Evolutionary conservation across 2,329 filamentous ascomycete genomes (phyloP).

Genomic region (Phialophora chinensis): DNA sequence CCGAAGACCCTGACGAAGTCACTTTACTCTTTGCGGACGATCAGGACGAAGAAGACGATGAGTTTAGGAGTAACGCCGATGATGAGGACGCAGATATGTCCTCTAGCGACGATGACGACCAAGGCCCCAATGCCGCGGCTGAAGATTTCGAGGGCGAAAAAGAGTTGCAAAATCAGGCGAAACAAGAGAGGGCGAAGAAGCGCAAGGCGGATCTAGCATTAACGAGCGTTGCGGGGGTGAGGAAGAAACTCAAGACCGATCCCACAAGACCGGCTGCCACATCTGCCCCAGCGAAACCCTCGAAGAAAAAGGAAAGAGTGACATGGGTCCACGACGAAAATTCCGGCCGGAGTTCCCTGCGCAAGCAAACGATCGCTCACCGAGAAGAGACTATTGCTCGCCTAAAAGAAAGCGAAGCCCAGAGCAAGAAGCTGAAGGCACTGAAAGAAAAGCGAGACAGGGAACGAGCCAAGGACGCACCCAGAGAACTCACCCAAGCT

Average conservation of each 20-base stretch:
- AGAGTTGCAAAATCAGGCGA: conserved; percentile 78
- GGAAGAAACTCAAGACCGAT: conserved; percentile 79
- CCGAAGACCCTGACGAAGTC: conserved; percentile 55
- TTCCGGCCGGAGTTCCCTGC: conserved; percentile 66
- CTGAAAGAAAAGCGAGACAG: conserved; percentile 67
- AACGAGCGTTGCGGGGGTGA: conserved; percentile 59
- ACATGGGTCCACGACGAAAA: conserved; percentile 71
- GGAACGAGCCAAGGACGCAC: conserved; percentile 73
- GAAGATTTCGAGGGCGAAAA: conserved; percentile 86
- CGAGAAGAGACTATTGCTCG: conserved; percentile 63
- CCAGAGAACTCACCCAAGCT: conserved; percentile 82
- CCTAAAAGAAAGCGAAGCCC: conserved; percentile 57
- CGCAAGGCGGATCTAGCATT: conserved; percentile 79
- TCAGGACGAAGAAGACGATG: conserved; percentile 66
- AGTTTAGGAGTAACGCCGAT: conserved; percentile 56
- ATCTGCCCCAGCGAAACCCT: conserved; percentile 50
- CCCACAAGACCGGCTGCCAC: conserved; percentile 42
- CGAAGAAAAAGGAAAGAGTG: conserved; percentile 73
- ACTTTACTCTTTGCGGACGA: conserved; percentile 77
- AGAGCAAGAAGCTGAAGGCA: conserved; percentile 55
- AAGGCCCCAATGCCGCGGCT: conserved; percentile 59
- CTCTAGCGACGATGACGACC: conserved; percentile 80
- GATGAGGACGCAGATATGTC: conserved; percentile 88
- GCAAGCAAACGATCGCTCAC: conserved; percentile 68
- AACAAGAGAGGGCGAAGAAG: conserved; percentile 75